phyloP scores from a whole-genome alignment of 2,329 filamentous ascomycete species.

The Stemphylium vesicarium region DNA sequence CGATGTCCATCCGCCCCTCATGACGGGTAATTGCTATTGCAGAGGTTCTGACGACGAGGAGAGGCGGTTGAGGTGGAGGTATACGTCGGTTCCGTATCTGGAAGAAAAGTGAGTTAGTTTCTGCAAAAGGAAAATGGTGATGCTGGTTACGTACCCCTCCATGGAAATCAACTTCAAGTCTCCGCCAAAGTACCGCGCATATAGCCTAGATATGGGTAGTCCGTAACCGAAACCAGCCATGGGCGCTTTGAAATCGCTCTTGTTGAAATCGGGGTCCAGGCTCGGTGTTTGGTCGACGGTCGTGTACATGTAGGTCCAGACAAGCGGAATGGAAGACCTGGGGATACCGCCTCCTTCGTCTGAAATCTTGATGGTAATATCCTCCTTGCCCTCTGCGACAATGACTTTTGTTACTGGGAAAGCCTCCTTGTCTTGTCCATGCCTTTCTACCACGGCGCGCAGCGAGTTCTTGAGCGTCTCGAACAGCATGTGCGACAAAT shows the following conservation, averaged over 20 bases:
- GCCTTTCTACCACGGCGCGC: slow-evolving; percentile 92
- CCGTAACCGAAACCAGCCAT: slow-evolving; percentile 99
- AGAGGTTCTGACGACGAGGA: slow-evolving; percentile 95
- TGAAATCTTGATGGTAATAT: slow-evolving; percentile 98
- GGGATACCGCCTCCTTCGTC: slow-evolving; percentile 98
- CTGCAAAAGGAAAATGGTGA: not conserved
- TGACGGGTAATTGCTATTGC: slow-evolving; percentile 90
- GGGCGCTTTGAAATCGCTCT: slow-evolving; percentile 98
- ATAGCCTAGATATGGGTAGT: slow-evolving; percentile 88
- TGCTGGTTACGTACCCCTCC: slow-evolving; percentile 77
- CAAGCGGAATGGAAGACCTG: slow-evolving; percentile 87
- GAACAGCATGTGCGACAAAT: slow-evolving; percentile 98
- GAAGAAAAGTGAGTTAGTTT: slow-evolving; percentile 21
- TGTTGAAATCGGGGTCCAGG: slow-evolving; percentile 96
- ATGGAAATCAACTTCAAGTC: slow-evolving; percentile 98
- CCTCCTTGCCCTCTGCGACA: slow-evolving; percentile 95
- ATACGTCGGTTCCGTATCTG: slow-evolving; percentile 97
- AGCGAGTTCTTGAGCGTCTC: slow-evolving; percentile 99
- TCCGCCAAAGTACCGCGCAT: slow-evolving; percentile 96
- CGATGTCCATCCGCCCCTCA: slow-evolving; percentile 70
- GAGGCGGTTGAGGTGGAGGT: slow-evolving; percentile 94
- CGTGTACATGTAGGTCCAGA: slow-evolving; percentile 99
- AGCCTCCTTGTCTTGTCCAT: slow-evolving; percentile 92
- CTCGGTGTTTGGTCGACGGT: slow-evolving; percentile 96
- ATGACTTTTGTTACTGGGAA: slow-evolving; percentile 98